Base-by-base conservation (phyloP, 306 rosid species). In the Ochetophila trinervis region DNA sequence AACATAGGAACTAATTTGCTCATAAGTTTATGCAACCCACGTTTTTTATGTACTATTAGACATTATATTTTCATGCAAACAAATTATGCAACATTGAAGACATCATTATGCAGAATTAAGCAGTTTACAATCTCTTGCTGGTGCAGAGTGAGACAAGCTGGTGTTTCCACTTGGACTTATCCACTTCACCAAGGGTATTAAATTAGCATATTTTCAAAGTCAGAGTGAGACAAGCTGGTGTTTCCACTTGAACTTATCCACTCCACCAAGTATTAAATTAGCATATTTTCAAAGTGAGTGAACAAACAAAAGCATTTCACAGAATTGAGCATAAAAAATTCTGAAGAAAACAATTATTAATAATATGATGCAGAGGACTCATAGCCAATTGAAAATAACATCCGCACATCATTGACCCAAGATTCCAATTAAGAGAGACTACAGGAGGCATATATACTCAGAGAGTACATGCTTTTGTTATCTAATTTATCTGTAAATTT, bases 381-480 rank as follows among this genome's bases (percentile, higher is more conserved):
- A 20, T 20, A 18, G 32, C 19, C 30, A 63, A 3, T 23, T 5
- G 23, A 44, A 62, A 24, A 12, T 22, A 22, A 13, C 6, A 15
- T 3, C 6, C 14, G 42, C 23, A 8, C 19, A 63, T 44, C 22
- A 19, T 0, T 50, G 14, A 40, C 14, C 22, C 13, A 16, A 16
- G 57, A 48, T 63, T 63, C 68, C 68, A 30, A 48, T 9, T 16
- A 63, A 48, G 56, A 14, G 22, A 23, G 2, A 45, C 22, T 40
- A 40, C 45, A 40, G 45, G 45, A 40, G 6, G 14, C 45, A 40
- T 40, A 40, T 40, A 12, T 12, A 40, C 45, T 40, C 45, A 8
- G 8, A 8, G 12, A 40, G 12, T 8, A 40, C 45, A 40, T 8
- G 45, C 12, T 40, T 8, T 40, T 40, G 12, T 10, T 7, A 0